Conservation (phyloP, 148 eudicot species). For the Chenopodium berlandieri region DNA sequence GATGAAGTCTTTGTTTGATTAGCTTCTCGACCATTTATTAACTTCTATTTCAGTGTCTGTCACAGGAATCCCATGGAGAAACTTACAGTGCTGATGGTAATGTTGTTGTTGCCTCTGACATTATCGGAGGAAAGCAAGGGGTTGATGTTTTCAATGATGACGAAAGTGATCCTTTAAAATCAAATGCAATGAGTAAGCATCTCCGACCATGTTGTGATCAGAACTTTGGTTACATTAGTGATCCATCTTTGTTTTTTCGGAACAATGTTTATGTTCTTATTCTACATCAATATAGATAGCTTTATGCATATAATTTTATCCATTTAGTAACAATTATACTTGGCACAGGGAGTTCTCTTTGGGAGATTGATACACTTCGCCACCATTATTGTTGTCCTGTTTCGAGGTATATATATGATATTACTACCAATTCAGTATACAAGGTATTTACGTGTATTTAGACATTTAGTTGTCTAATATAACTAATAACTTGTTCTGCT, state of each 20-base stretch:
- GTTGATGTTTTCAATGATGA: slow-evolving; percentile 67
- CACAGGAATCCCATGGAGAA: slow-evolving; percentile 20
- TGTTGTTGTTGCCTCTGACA: slow-evolving; percentile 23
- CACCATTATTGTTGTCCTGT: slow-evolving; percentile 91
- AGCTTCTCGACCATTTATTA: not conserved
- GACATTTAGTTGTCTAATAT: no score
- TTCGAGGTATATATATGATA: slow-evolving; percentile 54
- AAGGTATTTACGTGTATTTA: no score
- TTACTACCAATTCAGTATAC: no score
- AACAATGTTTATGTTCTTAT: no score
- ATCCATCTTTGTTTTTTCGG: no score
- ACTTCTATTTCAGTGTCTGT: not conserved
- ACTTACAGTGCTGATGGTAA: slow-evolving; percentile 17
- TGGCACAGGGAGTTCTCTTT: slow-evolving; percentile 86
- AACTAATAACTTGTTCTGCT: not conserved
- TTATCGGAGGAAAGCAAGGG: slow-evolving; percentile 37
- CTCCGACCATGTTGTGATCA: no score
- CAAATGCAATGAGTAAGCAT: slow-evolving; percentile 76
- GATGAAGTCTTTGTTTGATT: no score
- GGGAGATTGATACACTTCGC: slow-evolving; percentile 89
- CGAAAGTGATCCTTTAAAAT: slow-evolving; percentile 53
- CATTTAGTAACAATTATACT: not conserved
- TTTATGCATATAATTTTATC: not conserved
- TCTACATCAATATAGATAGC: no score
- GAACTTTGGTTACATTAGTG: no score